Base-by-base conservation (phyloP, 1,284 basidiomycete genomes). In the Gomphus bonarii region DNA sequence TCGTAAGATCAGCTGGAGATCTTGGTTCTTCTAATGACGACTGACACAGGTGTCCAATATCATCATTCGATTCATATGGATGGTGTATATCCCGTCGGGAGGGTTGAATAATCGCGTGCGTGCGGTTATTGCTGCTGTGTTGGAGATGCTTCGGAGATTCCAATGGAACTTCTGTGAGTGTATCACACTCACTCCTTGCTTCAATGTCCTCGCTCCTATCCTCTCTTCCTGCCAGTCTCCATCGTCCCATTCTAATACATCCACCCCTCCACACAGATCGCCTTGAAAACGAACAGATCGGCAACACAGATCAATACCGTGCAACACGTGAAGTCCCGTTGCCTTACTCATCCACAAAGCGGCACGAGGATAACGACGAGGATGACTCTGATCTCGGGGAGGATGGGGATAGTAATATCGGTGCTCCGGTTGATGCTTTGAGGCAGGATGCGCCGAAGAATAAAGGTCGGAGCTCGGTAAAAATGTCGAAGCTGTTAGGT, bases 81-180 rank as follows among this genome's bases (percentile, higher is more conserved):
- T 92, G 8, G 74, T 86, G 59, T 95, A 94, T 65, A 77, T 94
- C 44, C 85, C 88, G 3, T 62, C 65, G 14, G 63, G 70, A 0
- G 76, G 77, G 0, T 75, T 78, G 0, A 73, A 74, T 62, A 69
- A 78, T 55, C 74, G 78, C 53, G 55, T 87, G 25, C 77, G 88
- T 20, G 73, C 80, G 0, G 93, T 91, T 69, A 73, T 91, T 54
- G 81, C 75, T 8, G 91, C 78, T 0, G 64, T 86, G 55, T 66
- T 91, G 35, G 94, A 97, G 67, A 82, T 93, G 72, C 65, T 92
- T 2, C 74, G 94, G 35, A 78, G 94, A 53, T 85, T 82, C 71
- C 88, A 89, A 63, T 97, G 94, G 94, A 97, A 97, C 69, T 91
- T 95, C 66, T 87, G 91, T 92, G 60, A 66, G 84, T 70, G 14